phyloP scores from a whole-genome alignment of 2,329 filamentous ascomycete species.

The Colletotrichum acutatum region DNA sequence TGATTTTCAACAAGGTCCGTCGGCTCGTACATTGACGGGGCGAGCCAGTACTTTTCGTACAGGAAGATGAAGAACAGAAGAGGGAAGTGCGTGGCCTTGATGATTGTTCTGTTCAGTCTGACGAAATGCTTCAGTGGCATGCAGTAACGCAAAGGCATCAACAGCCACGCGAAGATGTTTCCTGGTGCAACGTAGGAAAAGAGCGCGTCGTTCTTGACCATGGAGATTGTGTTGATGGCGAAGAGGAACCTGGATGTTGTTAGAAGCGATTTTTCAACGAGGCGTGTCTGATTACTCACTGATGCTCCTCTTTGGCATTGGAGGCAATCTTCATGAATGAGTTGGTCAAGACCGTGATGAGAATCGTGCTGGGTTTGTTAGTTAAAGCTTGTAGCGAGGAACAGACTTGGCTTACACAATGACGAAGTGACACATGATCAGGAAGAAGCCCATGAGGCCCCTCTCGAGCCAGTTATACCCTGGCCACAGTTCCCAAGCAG shows the following conservation, averaged over 20 bases:
- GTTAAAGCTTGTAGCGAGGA: not conserved
- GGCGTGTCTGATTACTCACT: constrained; percentile 52
- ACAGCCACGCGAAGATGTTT: constrained; percentile 90
- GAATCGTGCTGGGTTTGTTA: constrained; percentile 71
- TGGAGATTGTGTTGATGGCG: constrained; percentile 95
- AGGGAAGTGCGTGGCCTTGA: constrained; percentile 91
- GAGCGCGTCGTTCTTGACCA: constrained; percentile 97
- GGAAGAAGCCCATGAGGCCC: constrained; percentile 79
- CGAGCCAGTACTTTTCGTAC: constrained; percentile 85
- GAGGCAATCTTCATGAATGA: constrained; percentile 96
- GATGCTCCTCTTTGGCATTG: constrained; percentile 92
- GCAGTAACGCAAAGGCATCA: constrained; percentile 84
- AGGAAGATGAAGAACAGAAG: constrained; percentile 86
- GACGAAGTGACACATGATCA: constrained; percentile 95
- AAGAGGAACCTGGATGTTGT: constrained; percentile 75
- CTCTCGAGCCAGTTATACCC: constrained; percentile 83
- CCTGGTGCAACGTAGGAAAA: constrained; percentile 94
- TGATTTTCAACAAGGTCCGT: constrained; percentile 86
- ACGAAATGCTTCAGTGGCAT: constrained; percentile 87
- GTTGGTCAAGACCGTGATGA: constrained; percentile 96
- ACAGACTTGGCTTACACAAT: constrained; percentile 69
- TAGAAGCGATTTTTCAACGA: constrained; percentile 17
- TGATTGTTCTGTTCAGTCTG: constrained; percentile 86
- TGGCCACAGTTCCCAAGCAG: constrained; percentile 91
- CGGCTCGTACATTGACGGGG: constrained; percentile 80